These are phyloP conservation scores for Coemansia sp. DNA, from an alignment of 371 early-diverging fungal species.

Conservation along the genomic window DNA sequence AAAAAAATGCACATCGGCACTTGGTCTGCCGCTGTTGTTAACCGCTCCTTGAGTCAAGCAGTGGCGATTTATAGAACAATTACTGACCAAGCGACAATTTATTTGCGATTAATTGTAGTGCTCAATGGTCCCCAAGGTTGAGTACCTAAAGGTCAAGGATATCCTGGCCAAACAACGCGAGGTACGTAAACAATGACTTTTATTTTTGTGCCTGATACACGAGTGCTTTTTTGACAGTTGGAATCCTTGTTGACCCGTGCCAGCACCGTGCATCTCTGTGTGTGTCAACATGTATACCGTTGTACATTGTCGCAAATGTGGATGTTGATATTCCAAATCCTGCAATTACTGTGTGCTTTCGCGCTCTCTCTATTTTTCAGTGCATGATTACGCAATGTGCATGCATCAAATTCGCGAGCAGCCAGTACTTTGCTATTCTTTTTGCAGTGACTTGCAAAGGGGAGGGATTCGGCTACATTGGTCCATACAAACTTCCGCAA, in stretches of 20 bases:
- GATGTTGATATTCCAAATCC: not conserved
- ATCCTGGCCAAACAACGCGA: constrained; percentile 47
- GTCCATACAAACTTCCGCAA: not conserved
- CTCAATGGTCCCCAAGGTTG: constrained; percentile 63
- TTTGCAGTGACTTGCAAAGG: not conserved
- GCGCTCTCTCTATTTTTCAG: not conserved
- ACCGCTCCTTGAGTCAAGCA: not conserved
- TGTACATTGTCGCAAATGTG: not conserved
- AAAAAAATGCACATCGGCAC: not conserved
- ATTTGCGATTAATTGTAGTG: constrained; percentile 53
- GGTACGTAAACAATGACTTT: constrained; percentile 33
- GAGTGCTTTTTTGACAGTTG: not conserved
- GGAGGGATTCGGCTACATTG: constrained; percentile 2
- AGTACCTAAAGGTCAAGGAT: constrained; percentile 57
- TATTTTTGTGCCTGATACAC: not conserved
- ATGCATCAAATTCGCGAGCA: not conserved
- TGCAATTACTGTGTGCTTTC: not conserved
- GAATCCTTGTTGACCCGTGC: not conserved
- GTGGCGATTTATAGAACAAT: constrained; percentile 1
- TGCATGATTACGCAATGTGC: not conserved
- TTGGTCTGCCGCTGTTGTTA: not conserved
- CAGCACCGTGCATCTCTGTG: not conserved
- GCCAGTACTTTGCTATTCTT: not conserved
- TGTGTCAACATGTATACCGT: not conserved
- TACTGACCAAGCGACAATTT: not conserved